A percentile compares a stretch with the other conserved stretches of the same genome.
Conservation (phyloP, 208 protist genomes). For the Leishmania lainsoni region DNA sequence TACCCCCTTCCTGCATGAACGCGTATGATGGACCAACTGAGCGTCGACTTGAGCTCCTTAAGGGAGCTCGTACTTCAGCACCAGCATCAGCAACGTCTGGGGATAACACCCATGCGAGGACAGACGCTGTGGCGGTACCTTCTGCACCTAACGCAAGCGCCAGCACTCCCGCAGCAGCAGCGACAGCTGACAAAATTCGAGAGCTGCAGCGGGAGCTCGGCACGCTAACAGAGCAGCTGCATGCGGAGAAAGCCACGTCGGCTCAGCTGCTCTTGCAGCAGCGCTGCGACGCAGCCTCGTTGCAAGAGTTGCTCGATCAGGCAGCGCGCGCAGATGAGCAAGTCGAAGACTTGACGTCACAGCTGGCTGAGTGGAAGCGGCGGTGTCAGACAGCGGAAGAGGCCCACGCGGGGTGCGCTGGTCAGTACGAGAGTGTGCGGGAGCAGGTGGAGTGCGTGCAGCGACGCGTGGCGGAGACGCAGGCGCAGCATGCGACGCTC, state of each 20-base stretch:
- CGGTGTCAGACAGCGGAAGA: conserved; percentile 6
- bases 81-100: conserved; percentile 8
- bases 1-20: not conserved
- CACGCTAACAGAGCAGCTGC: conserved; percentile 28
- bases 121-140: not conserved
- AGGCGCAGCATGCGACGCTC: conserved; percentile 8
- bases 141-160: not conserved
- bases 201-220: conserved; percentile 25
- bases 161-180: not conserved
- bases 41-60: conserved; percentile 2
- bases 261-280: conserved; percentile 37
- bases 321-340: conserved; percentile 17
- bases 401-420: conserved; percentile 9
- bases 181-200: conserved; percentile 2
- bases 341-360: conserved; percentile 18
- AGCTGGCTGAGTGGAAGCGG: conserved; percentile 29
- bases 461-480: conserved; percentile 1
- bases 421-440: conserved; percentile 6
- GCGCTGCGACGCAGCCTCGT: conserved; percentile 19
- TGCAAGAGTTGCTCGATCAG: conserved; percentile 18
- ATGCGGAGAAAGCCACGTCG: conserved; percentile 16
- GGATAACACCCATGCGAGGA: not conserved
- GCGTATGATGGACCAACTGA: not conserved
- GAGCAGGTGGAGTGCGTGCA: conserved; percentile 19
- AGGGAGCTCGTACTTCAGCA: conserved; percentile 12